A percentile compares a stretch with the other conserved stretches of the same genome.
These are phyloP conservation scores for Daedaleopsis nitida DNA, from an alignment of 768 basidiomycete genomes.

Conservation along the genomic window DNA sequence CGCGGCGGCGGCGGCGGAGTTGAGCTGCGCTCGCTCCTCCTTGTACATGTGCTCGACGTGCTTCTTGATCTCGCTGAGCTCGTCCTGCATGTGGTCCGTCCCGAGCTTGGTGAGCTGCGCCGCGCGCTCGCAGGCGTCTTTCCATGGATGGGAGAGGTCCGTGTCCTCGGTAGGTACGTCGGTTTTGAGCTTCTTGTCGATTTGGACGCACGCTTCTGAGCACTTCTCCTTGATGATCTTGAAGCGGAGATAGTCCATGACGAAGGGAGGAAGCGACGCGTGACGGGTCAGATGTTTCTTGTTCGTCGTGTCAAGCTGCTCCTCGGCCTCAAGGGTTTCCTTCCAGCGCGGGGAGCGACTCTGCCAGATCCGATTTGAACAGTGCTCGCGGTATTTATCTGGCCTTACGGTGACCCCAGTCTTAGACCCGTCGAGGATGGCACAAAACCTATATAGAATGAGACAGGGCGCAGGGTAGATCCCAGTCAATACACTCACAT, in stretches of 20 bases:
- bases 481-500: slow-evolving; percentile 37
- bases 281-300: slow-evolving; percentile 28
- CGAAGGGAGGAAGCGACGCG: slow-evolving; percentile 32
- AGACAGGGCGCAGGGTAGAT: background rate
- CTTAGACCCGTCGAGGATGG: slow-evolving; percentile 61
- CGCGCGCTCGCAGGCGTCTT: slow-evolving; percentile 30
- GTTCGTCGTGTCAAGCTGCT: slow-evolving; percentile 23
- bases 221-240: slow-evolving; percentile 30
- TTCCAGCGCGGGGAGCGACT: slow-evolving; percentile 6
- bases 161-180: slow-evolving; percentile 21
- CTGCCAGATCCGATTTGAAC: slow-evolving; percentile 21
- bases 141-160: slow-evolving; percentile 42
- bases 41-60: slow-evolving; percentile 41
- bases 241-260: slow-evolving; percentile 45
- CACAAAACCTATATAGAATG: slow-evolving; percentile 44
- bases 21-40: background rate
- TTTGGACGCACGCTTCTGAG: slow-evolving; percentile 22
- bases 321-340: slow-evolving; percentile 12
- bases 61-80: slow-evolving; percentile 38
- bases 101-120: slow-evolving; percentile 11
- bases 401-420: slow-evolving; percentile 51
- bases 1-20: background rate
- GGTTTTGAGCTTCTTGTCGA: slow-evolving; percentile 33
- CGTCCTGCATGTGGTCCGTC: slow-evolving; percentile 26
- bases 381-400: slow-evolving; percentile 34